A percentile compares a stretch with the other conserved stretches of the same genome.
Evolutionary conservation across 2,329 filamentous ascomycete genomes (phyloP).

Genomic region (Phialophora tarda): DNA sequence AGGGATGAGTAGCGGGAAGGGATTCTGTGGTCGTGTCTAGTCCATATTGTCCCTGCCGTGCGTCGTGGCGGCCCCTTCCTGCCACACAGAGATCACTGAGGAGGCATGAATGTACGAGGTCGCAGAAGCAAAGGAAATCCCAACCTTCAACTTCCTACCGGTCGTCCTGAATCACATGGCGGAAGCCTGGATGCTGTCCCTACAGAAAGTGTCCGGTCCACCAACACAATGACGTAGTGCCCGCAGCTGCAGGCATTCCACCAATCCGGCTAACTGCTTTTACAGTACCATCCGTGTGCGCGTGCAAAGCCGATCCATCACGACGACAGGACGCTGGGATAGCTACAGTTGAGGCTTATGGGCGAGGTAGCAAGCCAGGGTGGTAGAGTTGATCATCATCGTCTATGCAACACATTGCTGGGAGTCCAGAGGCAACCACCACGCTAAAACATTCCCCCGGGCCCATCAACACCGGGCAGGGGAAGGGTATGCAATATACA

Average conservation of each 20-base stretch:
- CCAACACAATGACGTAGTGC: constrained; percentile 24
- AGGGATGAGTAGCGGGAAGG: not conserved
- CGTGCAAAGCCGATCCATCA: not conserved
- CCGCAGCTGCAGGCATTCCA: not conserved
- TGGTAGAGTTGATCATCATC: not conserved
- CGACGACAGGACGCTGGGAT: not conserved
- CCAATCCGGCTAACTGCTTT: not conserved
- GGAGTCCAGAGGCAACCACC: not conserved
- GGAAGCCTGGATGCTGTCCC: constrained; percentile 22
- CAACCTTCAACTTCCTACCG: constrained; percentile 19
- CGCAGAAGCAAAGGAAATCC: not conserved
- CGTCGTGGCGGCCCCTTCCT: not conserved
- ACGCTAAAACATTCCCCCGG: constrained; percentile 7
- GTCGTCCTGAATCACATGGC: constrained; percentile 21
- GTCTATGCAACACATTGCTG: not conserved
- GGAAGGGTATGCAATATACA: not conserved
- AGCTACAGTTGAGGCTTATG: not conserved
- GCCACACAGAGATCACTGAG: not conserved
- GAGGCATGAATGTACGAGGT: not conserved
- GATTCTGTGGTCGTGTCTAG: not conserved
- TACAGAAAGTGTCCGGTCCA: constrained; percentile 9
- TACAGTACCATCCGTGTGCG: too few species aligned
- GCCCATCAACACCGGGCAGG: not conserved
- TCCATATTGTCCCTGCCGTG: not conserved
- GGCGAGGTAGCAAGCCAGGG: not conserved